These are phyloP conservation scores for Colletotrichum eremochloae DNA, from an alignment of 2,329 filamentous ascomycete genomes.

Conservation along the genomic window DNA sequence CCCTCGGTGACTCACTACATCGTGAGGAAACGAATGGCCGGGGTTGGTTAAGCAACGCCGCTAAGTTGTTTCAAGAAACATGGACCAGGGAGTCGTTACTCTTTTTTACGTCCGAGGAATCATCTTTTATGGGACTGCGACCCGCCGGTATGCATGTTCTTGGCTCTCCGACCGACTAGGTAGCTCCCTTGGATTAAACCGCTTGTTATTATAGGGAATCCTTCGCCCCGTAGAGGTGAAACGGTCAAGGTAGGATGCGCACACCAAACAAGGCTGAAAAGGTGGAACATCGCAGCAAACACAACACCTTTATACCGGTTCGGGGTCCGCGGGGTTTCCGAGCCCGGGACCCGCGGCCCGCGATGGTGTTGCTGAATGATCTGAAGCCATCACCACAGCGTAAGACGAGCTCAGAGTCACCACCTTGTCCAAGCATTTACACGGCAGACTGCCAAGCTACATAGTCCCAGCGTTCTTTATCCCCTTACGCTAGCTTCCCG, in stretches of 20 bases:
- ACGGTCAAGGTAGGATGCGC: not conserved
- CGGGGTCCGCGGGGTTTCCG: not conserved
- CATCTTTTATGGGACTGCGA: not conserved
- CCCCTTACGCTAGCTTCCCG: conserved; percentile 41
- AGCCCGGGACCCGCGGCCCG: not conserved
- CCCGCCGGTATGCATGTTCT: not conserved
- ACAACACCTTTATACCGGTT: not conserved
- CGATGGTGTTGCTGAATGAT: not conserved
- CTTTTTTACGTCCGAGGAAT: too few relatives aligned
- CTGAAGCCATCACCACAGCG: not conserved
- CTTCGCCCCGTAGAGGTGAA: not conserved
- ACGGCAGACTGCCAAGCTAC: conserved; percentile 29
- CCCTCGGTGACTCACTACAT: not conserved
- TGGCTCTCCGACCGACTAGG: not conserved
- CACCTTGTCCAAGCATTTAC: not conserved
- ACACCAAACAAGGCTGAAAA: not conserved
- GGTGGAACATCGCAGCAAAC: not conserved
- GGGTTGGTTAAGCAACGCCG: not conserved
- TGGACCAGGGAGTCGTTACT: too few relatives aligned
- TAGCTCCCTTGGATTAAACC: too few relatives aligned
- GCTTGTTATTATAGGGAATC: too few relatives aligned
- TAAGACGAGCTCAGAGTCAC: not conserved
- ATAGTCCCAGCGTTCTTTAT: conserved; percentile 42
- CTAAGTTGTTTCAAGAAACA: not conserved
- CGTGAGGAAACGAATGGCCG: not conserved